Evolutionary conservation across 257 asterid species (phyloP), one percentile per base, ranked within the genome.

Genomic region (Salvia hispanica): DNA sequence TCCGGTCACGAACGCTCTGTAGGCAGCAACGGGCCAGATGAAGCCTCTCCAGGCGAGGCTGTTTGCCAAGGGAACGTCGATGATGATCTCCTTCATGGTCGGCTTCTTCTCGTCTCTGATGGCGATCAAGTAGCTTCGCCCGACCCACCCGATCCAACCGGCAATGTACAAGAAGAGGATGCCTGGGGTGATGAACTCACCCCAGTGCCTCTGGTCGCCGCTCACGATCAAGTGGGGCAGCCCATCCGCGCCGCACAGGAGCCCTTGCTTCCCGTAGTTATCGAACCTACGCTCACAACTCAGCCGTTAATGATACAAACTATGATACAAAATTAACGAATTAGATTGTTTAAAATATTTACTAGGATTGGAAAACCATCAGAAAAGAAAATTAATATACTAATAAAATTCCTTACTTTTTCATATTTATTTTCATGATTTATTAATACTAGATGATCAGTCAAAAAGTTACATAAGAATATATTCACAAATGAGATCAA

Each of bases 101-200:
- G 96, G 97, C 52, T 93, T 93, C 91, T 93, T 93, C 0, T 90
- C 99, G 58, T 82, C 96, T 70, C 95, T 85, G 48, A 91, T 83
- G 44, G 97, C 95, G 50, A 94, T 94, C 78, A 94, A 67, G 84
- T 90, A 94, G 85, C 99, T 94, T 85, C 97, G 69, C 2, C 99
- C 97, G 1, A 83, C 95, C 97, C 99, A 91, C 83, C 99, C 99
- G 62, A 90, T 90, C 97, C 95, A 93, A 36, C 96, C 96, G 4
- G 96, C 95, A 62, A 94, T 91, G 91, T 94, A 91, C 62, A 88
- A 70, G 91, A 90, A 94, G 67, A 94, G 59, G 44, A 94, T 81
- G 13, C 99, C 99, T 0, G 97, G 97, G 2, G 97, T 93, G 59
- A 93, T 90, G 77, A 93, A 93, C 82, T 93, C 97, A 4, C 96